Evolutionary conservation across 495 filamentous ascomycete genomes (phyloP).

Genomic region (Trichoderma gamsii): DNA sequence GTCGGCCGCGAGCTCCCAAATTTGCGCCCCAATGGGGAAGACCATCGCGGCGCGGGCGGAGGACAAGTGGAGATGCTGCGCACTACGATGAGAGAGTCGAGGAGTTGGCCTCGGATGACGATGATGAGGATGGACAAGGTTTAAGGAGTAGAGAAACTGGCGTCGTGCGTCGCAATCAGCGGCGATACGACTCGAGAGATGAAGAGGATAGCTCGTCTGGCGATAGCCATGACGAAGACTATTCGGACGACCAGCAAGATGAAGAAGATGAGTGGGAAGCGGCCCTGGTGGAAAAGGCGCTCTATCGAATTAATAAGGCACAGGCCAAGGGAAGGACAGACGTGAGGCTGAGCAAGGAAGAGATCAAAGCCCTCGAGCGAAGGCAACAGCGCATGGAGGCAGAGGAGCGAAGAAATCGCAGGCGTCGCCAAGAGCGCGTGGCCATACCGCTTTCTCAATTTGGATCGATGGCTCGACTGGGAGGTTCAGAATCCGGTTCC

Average conservation of each 20-base stretch:
- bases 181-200: constrained; percentile 40
- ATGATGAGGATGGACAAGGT: constrained; percentile 54
- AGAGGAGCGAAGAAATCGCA: constrained; percentile 27
- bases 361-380: constrained; percentile 67
- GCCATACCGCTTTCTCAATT: constrained; percentile 38
- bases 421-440: constrained; percentile 34
- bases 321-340: constrained; percentile 66
- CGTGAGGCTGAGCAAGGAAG: constrained; percentile 66
- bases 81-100: constrained; percentile 53
- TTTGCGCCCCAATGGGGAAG: constrained; percentile 94
- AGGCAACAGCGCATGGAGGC: constrained; percentile 54
- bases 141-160: constrained; percentile 41
- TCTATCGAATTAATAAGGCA: constrained; percentile 70
- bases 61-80: constrained; percentile 45
- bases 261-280: constrained; percentile 59
- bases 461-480: constrained; percentile 23
- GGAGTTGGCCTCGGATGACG: constrained; percentile 53
- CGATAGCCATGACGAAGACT: constrained; percentile 10
- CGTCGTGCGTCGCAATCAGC: constrained; percentile 34
- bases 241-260: constrained; percentile 48
- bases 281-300: constrained; percentile 62
- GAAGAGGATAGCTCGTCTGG: constrained; percentile 30
- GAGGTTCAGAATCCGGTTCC: background rate
- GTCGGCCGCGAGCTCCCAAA: constrained; percentile 99
- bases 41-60: constrained; percentile 83